phyloP scores from a whole-genome alignment of 1,284 basidiomycete genomes.

The Tylopilus orsonianus region DNA sequence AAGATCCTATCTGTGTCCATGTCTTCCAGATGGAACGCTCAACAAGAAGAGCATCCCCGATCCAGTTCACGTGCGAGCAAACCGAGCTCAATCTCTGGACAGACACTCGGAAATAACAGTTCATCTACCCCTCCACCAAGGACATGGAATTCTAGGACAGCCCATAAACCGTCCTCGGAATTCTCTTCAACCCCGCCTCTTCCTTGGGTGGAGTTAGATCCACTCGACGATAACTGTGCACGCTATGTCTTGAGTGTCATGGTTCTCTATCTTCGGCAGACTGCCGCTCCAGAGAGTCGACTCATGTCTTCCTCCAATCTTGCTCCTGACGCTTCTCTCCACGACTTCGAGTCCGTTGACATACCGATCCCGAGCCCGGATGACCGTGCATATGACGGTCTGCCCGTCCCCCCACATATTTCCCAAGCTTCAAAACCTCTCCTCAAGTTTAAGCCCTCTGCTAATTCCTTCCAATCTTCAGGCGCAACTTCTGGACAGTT shows the following conservation, averaged over 20 bases:
- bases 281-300: slow-evolving; percentile 56
- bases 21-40: slow-evolving; percentile 70
- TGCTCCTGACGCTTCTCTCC: slow-evolving; percentile 65
- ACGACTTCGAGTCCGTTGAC: slow-evolving; percentile 65
- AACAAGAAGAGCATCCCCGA: slow-evolving; percentile 39
- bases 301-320: slow-evolving; percentile 62
- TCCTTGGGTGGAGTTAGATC: slow-evolving; percentile 65
- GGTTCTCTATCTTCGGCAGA: slow-evolving; percentile 79
- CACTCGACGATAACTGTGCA: slow-evolving; percentile 86
- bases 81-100: slow-evolving; percentile 29
- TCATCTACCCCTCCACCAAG: slow-evolving; percentile 16
- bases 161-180: slow-evolving; percentile 40
- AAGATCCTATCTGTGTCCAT: slow-evolving; percentile 81
- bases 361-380: slow-evolving; percentile 36
- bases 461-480: slow-evolving; percentile 35
- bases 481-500: slow-evolving; percentile 24
- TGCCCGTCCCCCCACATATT: slow-evolving; percentile 33
- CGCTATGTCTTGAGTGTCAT: slow-evolving; percentile 83
- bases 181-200: slow-evolving; percentile 39
- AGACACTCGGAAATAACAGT: slow-evolving; percentile 14
- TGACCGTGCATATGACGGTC: slow-evolving; percentile 23
- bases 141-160: slow-evolving; percentile 33
- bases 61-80: slow-evolving; percentile 44
- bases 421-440: slow-evolving; percentile 31
- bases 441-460: slow-evolving; percentile 33